Percentiles rank a stretch among this genome's conserved stretches.
phyloP scores from a whole-genome alignment of 495 filamentous ascomycete species.

The Hamigera avellanea region DNA sequence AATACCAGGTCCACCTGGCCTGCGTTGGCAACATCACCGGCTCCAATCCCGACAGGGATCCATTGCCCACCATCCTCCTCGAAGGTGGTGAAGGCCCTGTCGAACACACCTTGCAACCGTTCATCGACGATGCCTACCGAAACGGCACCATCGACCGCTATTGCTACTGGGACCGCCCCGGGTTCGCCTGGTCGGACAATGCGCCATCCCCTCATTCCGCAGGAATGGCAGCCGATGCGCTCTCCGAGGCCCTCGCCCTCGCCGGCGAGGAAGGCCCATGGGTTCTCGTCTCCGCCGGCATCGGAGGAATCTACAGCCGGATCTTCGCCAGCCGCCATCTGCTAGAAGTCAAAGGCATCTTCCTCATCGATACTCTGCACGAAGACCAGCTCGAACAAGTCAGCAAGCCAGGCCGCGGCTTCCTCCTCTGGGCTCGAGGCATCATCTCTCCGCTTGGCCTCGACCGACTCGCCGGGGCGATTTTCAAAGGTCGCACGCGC shows the following conservation, averaged over 20 bases:
- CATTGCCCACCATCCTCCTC: constrained; percentile 57
- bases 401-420: constrained; percentile 57
- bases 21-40: constrained; percentile 59
- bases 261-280: constrained; percentile 80
- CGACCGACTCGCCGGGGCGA: constrained; percentile 61
- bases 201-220: constrained; percentile 87
- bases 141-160: constrained; percentile 74
- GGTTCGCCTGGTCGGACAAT: constrained; percentile 82
- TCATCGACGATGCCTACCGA: constrained; percentile 48
- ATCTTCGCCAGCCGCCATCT: constrained; percentile 78
- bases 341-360: constrained; percentile 57
- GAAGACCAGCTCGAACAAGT: constrained; percentile 67
- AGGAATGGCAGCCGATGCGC: constrained; percentile 74
- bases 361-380: constrained; percentile 79
- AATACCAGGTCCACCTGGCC: constrained; percentile 75
- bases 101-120: constrained; percentile 60
- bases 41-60: constrained; percentile 29
- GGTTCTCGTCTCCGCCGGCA: constrained; percentile 59
- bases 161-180: constrained; percentile 93
- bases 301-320: constrained; percentile 77
- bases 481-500: constrained; percentile 68
- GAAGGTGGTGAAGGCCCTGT: constrained; percentile 71
- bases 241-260: constrained; percentile 71
- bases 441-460: constrained; percentile 76
- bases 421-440: constrained; percentile 74